Evolutionary conservation across 345 rosid species (phyloP).

Genomic region (Tarenaya hassleriana): DNA sequence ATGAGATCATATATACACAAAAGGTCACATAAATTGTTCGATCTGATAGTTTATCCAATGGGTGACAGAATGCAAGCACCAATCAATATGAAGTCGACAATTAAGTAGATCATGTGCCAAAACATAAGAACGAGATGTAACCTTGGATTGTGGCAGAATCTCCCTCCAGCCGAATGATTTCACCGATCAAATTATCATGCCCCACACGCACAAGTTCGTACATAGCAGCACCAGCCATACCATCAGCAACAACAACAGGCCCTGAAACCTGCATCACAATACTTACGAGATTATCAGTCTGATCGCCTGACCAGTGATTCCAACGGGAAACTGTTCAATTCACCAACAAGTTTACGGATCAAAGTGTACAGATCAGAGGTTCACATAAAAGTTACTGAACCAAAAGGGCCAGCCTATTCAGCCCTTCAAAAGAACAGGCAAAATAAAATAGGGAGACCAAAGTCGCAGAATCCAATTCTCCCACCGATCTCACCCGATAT

Average conservation of each 20-base stretch:
- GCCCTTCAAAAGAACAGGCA: not conserved
- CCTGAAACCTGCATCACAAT: slow-evolving; percentile 77
- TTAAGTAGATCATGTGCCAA: not conserved
- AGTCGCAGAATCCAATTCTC: slow-evolving; percentile 5
- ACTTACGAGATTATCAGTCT: slow-evolving; percentile 12
- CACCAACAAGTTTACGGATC: slow-evolving; percentile 18
- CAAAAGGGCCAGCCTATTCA: slow-evolving; percentile 16
- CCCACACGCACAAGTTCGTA: slow-evolving; percentile 99
- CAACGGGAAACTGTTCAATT: slow-evolving; percentile 2
- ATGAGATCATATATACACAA: not conserved
- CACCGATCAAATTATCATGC: slow-evolving; percentile 91
- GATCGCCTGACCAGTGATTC: not conserved
- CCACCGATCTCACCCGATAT: slow-evolving; percentile 13
- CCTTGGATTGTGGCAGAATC: slow-evolving; percentile 99
- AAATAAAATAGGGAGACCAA: not conserved
- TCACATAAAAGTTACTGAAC: not conserved
- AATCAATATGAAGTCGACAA: not conserved
- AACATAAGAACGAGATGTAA: slow-evolving; percentile 21
- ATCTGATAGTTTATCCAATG: not conserved
- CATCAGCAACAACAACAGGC: slow-evolving; percentile 97
- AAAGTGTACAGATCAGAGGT: slow-evolving; percentile 8
- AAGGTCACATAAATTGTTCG: not conserved
- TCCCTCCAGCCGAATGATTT: slow-evolving; percentile 97
- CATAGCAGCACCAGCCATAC: slow-evolving; percentile 99
- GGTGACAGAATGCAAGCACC: not conserved